These are phyloP conservation scores for Helotiales sp. DNA, from an alignment of 2,329 filamentous ascomycete genomes.

Conservation along the genomic window DNA sequence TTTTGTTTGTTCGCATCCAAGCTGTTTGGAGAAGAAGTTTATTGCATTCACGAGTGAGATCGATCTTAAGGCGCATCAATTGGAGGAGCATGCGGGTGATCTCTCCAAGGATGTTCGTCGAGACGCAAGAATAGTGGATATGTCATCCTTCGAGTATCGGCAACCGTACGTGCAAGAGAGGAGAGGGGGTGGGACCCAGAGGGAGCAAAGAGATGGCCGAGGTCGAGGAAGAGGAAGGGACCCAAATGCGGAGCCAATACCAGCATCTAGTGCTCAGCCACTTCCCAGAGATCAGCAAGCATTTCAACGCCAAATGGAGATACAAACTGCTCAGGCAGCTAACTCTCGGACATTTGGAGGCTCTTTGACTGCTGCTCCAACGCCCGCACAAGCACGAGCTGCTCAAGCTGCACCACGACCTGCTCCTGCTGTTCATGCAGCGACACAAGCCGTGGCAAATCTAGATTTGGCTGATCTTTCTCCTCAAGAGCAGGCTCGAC, in stretches of 20 bases:
- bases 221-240: constrained; percentile 71
- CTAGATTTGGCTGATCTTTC: constrained; percentile 55
- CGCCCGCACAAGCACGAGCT: constrained; percentile 46
- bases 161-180: constrained; percentile 65
- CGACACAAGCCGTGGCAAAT: constrained; percentile 46
- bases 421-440: constrained; percentile 19
- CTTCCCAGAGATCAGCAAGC: constrained; percentile 84
- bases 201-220: constrained; percentile 42
- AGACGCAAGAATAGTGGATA: constrained; percentile 82
- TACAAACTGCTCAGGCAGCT: constrained; percentile 82
- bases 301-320: constrained; percentile 87
- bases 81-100: constrained; percentile 77
- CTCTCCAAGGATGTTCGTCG: constrained; percentile 80
- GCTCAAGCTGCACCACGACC: constrained; percentile 18
- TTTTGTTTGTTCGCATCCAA: constrained; percentile 78
- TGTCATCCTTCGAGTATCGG: constrained; percentile 81
- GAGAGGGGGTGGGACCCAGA: constrained; percentile 45
- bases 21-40: constrained; percentile 96
- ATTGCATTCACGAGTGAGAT: constrained; percentile 94
- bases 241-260: constrained; percentile 80
- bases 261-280: constrained; percentile 75
- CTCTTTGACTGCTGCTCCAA: constrained; percentile 58
- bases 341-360: constrained; percentile 82
- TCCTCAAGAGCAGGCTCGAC: constrained; percentile 78
- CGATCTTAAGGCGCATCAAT: constrained; percentile 90